A percentile compares a stretch with the other conserved stretches of the same genome.
Conservation (phyloP, 2,329 filamentous ascomycete species). For the Canariomyces notabilis region DNA sequence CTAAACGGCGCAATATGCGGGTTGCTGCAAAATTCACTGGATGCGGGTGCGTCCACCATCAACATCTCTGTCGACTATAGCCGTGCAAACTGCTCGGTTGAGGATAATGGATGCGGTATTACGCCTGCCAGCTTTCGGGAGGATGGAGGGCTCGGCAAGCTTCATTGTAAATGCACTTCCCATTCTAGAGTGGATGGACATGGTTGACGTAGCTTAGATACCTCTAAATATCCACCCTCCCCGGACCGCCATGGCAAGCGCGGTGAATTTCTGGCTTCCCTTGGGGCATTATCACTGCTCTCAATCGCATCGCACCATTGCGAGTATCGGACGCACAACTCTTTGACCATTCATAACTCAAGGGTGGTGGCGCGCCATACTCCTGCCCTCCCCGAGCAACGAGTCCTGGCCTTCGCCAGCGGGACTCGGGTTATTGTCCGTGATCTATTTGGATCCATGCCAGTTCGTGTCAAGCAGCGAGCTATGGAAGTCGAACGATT, state of each 20-base stretch:
- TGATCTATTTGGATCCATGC: constrained; percentile 85
- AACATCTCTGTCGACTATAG: constrained; percentile 67
- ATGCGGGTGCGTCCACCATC: constrained; percentile 67
- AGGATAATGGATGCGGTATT: constrained; percentile 83
- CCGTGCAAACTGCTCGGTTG: constrained; percentile 70
- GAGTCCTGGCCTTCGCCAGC: constrained; percentile 50
- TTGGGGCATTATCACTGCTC: constrained; percentile 71
- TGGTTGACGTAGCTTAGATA: constrained; percentile 49
- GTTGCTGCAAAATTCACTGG: constrained; percentile 77
- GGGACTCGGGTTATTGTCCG: constrained; percentile 73
- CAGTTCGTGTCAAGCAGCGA: constrained; percentile 81
- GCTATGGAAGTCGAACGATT: constrained; percentile 48
- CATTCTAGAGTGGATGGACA: neutral
- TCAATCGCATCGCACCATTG: constrained; percentile 68
- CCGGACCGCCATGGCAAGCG: constrained; percentile 56
- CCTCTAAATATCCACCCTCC: constrained; percentile 61
- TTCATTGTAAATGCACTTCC: constrained; percentile 54
- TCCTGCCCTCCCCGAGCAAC: constrained; percentile 55
- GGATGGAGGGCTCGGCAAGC: constrained; percentile 65
- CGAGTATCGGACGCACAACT: constrained; percentile 55
- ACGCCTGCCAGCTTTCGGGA: constrained; percentile 64
- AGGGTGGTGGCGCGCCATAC: constrained; percentile 57
- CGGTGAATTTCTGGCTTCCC: constrained; percentile 72
- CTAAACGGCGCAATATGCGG: constrained; percentile 67
- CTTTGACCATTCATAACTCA: constrained; percentile 66